These are phyloP conservation scores for Poa annua DNA, from an alignment of 176 grass and related monocot genomes.

Conservation along the genomic window DNA sequence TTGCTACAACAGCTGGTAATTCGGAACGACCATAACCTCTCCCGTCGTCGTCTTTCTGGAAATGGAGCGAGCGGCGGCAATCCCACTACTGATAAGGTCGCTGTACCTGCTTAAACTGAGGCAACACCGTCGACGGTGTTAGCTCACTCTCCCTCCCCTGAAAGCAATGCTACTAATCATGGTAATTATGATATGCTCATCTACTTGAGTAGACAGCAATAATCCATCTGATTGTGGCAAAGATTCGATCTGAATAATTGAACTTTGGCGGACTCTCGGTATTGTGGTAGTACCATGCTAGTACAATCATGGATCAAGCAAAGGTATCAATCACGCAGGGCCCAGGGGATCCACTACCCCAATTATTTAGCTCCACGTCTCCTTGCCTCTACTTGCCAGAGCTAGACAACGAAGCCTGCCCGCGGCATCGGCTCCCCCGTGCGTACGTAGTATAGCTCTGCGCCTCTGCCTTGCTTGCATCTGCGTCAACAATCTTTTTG, in stretches of 20 bases:
- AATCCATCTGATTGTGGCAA: neutral
- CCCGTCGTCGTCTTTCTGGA: neutral
- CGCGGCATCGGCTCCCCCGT: neutral
- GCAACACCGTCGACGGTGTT: too few relatives aligned
- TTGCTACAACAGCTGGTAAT: too few relatives aligned
- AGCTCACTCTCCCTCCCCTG: too few relatives aligned
- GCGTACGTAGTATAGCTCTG: neutral
- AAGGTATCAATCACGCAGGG: conserved; percentile 30
- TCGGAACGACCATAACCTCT: neutral
- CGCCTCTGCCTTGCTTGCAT: neutral
- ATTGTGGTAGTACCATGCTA: neutral
- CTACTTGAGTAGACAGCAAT: neutral
- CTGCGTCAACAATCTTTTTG: neutral
- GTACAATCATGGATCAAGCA: neutral
- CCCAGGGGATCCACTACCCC: conserved; percentile 35
- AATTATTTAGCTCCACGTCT: conserved; percentile 50
- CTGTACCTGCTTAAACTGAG: neutral
- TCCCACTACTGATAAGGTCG: neutral
- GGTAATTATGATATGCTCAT: neutral
- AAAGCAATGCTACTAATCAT: neutral
- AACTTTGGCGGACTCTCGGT: neutral
- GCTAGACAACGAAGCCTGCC: too few relatives aligned
- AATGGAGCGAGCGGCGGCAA: neutral
- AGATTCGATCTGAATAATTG: neutral
- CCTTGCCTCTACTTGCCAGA: too few relatives aligned